phyloP scores from a whole-genome alignment of 2,329 filamentous ascomycete species.

The Trichoderma gracile region DNA sequence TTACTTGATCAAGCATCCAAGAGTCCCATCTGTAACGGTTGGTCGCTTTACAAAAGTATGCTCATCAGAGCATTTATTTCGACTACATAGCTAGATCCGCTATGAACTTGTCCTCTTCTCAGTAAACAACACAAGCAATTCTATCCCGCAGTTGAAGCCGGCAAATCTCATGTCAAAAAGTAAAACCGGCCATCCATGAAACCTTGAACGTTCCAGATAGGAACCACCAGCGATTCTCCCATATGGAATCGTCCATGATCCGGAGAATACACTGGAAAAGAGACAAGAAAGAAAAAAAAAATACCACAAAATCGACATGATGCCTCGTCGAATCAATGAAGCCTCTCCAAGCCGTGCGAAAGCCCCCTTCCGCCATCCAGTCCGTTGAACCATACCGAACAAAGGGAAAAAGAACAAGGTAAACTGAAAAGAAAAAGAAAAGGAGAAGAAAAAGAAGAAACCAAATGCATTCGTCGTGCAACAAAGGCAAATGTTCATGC shows the following conservation, averaged over 20 bases:
- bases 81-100: neutral
- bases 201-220: neutral
- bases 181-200: neutral
- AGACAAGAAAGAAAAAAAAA: neutral
- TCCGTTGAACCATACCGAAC: constrained; percentile 6
- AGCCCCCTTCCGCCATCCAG: neutral
- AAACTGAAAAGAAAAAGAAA: neutral
- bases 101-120: neutral
- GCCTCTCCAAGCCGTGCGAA: neutral
- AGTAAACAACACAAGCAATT: constrained; percentile 1
- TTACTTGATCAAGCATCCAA: too few relatives aligned
- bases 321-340: neutral
- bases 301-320: neutral
- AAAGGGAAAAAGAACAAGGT: constrained; percentile 14
- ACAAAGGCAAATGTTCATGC: constrained; percentile 43
- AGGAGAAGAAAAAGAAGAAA: neutral
- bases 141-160: constrained; percentile 5
- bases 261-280: neutral
- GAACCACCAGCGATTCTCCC: neutral
- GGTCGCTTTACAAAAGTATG: too few relatives aligned
- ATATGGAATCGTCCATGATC: neutral
- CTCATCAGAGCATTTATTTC: constrained; percentile 11
- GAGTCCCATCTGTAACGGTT: too few relatives aligned
- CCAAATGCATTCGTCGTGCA: constrained; percentile 32
- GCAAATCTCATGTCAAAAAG: constrained; percentile 13